These are phyloP conservation scores for Tolypocladium cylindrosporum DNA, from an alignment of 2,329 filamentous ascomycete species.

Conservation along the genomic window DNA sequence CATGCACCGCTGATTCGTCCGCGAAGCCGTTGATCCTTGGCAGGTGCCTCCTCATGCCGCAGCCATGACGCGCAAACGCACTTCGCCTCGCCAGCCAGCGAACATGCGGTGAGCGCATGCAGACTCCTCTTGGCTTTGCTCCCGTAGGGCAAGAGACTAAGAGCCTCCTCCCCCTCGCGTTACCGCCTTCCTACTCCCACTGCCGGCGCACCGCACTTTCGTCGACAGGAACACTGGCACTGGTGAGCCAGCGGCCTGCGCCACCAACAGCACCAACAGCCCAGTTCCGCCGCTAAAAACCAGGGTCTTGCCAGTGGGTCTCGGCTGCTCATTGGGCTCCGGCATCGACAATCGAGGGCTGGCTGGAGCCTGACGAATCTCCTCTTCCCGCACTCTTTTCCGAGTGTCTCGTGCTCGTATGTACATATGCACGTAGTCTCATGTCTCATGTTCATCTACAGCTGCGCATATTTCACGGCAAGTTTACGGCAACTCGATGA, in stretches of 20 bases:
- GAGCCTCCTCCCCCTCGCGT: neutral
- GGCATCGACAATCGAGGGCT: neutral
- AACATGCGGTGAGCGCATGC: neutral
- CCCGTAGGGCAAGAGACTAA: neutral
- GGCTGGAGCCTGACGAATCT: too few species aligned
- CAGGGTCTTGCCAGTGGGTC: neutral
- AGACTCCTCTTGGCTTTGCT: neutral
- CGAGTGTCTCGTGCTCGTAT: neutral
- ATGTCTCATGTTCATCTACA: neutral
- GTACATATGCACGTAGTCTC: neutral
- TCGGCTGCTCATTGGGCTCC: neutral
- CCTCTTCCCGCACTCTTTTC: too few species aligned
- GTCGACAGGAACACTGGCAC: neutral
- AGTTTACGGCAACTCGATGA: neutral
- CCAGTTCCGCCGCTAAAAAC: neutral
- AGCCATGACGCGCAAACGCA: neutral
- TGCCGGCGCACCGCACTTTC: neutral
- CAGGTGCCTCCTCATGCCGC: neutral
- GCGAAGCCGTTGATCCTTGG: neutral
- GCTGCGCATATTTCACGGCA: neutral
- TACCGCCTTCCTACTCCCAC: neutral
- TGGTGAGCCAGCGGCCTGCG: neutral
- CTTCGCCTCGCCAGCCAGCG: neutral
- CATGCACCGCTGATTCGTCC: neutral
- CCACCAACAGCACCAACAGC: neutral